Base-by-base conservation (phyloP, 1,284 basidiomycete genomes). In the Rhodotorula sp. region DNA sequence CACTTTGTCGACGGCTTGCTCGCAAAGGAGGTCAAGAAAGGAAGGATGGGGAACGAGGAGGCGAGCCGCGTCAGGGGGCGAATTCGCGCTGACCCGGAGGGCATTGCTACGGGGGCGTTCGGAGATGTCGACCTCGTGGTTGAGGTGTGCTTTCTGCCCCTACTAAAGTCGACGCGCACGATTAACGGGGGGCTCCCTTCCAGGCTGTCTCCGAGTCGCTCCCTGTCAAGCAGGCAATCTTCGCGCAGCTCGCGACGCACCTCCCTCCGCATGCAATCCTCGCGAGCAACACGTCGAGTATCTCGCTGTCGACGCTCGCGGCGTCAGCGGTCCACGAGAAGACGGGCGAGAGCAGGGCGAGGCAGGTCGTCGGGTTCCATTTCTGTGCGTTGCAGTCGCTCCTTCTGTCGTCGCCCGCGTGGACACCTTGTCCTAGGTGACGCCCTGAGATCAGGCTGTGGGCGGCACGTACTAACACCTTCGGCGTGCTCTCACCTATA, bases 281-380 rank as follows among this genome's bases (percentile, higher is more conserved):
- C 37, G 95, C 94, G 0, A 89, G 89, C 63, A 98, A 99, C 80
- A 99, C 95, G 5, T 94, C 91, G 66, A 94, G 92, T 21, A 97
- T 98, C 76, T 93, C 91, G 76, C 89, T 99, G 61, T 94, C 94
- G 36, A 94, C 95, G 83, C 91, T 98, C 69, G 94, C 96, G 0
- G 89, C 90, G 15, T 85, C 90, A 34, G 89, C 90, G 60, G 78
- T 60, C 75, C 48, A 60, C 41, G 29, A 36, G 22, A 62, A 69
- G 56, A 66, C 63, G 21, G 63, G 66, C 27, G 41, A 71, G 44
- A 51, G 62, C 41, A 41, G 70, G 34, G 54, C 91, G 13, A 84
- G 86, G 51, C 85, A 90, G 62, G 90, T 92, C 55, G 90, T 92
- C 69, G 90, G 91, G 0, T 72, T 79, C 55, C 78, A 79, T 54